These are phyloP conservation scores for Agrocybe chaxingu DNA, from an alignment of 768 basidiomycete species.

Conservation along the genomic window DNA sequence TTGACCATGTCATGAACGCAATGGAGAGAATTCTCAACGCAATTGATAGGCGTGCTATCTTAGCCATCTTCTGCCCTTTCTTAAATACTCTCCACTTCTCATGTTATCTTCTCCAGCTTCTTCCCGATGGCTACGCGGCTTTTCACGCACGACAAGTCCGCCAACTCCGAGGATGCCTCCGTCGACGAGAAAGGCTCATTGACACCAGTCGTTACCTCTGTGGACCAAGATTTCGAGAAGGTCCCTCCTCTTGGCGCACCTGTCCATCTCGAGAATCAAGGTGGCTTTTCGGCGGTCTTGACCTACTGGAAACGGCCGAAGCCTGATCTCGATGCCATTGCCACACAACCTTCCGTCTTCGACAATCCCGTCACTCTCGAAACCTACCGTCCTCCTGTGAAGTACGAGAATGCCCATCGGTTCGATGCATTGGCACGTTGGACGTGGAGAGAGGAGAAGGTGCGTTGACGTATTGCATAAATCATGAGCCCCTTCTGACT, in stretches of 20 bases:
- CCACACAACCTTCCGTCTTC: conserved; percentile 62
- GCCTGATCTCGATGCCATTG: conserved; percentile 46
- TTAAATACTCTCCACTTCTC: background rate
- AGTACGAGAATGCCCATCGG: conserved; percentile 59
- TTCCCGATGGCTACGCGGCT: background rate
- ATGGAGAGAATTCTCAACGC: conserved; percentile 1
- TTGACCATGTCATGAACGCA: conserved; percentile 5
- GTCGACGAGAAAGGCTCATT: background rate
- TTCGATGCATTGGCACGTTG: conserved; percentile 67
- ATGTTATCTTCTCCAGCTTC: background rate
- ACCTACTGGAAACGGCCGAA: conserved; percentile 22
- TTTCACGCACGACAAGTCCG: background rate
- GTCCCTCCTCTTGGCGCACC: conserved; percentile 29
- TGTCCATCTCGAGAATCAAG: conserved; percentile 8
- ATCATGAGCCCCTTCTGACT: background rate
- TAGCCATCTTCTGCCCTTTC: background rate
- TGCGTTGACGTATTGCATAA: conserved; percentile 17
- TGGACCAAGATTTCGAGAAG: conserved; percentile 8
- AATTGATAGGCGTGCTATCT: background rate
- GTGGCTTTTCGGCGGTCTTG: conserved; percentile 26
- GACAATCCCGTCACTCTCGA: conserved; percentile 52
- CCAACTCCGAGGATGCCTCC: background rate
- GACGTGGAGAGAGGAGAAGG: conserved; percentile 69
- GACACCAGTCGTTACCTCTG: background rate
- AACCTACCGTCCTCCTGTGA: conserved; percentile 46